phyloP scores from a whole-genome alignment of 2,329 filamentous ascomycete species.

The Elsinoe fawcettii region DNA sequence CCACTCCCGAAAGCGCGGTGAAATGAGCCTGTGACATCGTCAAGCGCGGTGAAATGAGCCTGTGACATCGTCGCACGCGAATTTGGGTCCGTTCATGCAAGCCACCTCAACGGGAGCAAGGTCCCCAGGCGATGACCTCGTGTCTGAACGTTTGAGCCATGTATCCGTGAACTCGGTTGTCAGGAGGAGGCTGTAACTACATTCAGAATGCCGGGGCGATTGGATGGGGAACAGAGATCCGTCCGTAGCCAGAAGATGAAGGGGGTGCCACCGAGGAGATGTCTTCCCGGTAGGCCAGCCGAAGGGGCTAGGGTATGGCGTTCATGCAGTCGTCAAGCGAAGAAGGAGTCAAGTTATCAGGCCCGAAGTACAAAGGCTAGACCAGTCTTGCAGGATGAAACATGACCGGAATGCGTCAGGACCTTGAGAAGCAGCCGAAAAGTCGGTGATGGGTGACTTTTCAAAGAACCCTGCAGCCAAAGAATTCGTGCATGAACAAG shows the following conservation, averaged over 20 bases:
- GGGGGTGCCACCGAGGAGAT: not conserved
- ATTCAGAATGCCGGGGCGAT: not conserved
- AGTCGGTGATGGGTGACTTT: not conserved
- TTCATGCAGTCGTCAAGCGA: not conserved
- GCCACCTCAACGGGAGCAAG: conserved; percentile 1
- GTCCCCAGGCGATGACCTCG: not conserved
- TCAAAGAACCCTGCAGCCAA: not conserved
- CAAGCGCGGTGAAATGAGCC: conserved; percentile 8
- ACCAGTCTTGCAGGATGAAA: conserved; percentile 1
- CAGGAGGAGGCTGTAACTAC: not conserved
- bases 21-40: conserved; percentile 6
- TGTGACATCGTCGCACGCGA: conserved; percentile 9
- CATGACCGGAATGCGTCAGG: not conserved
- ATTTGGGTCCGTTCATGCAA: conserved; percentile 9
- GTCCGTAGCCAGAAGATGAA: not conserved
- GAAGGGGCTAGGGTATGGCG: not conserved
- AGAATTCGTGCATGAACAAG: not conserved
- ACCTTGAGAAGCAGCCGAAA: not conserved
- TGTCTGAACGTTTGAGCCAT: conserved; percentile 2
- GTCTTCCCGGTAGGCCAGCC: not conserved
- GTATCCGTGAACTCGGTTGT: conserved; percentile 1
- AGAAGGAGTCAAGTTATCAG: not conserved
- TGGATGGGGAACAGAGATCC: conserved; percentile 8
- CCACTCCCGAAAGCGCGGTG: conserved; percentile 5
- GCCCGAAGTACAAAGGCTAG: not conserved